Conservation (phyloP, 1,139 yeast species). For the Scheffersomyces lignicola region DNA sequence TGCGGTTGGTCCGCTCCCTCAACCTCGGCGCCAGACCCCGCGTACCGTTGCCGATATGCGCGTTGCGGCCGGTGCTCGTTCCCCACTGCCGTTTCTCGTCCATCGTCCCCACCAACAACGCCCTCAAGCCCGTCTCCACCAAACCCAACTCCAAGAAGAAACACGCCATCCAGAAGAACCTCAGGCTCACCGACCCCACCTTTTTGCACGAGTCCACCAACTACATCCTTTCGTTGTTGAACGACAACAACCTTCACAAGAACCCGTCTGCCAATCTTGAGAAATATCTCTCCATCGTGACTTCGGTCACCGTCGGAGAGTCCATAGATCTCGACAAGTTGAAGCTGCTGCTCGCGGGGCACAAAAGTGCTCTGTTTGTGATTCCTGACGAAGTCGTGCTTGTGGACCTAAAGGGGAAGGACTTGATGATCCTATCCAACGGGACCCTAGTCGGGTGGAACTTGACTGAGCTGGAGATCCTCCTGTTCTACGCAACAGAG, state of each 20-base stretch:
- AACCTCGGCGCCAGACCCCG: no score
- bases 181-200: slow-evolving; percentile 26
- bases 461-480: slow-evolving; percentile 50
- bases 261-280: slow-evolving; percentile 23
- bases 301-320: slow-evolving; percentile 72
- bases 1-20: no score
- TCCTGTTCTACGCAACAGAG: slow-evolving; percentile 44
- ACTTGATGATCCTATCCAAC: slow-evolving; percentile 63
- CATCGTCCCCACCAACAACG: neutral
- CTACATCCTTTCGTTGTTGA: slow-evolving; percentile 28
- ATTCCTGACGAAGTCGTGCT: slow-evolving; percentile 73
- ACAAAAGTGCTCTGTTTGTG: slow-evolving; percentile 37
- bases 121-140: neutral
- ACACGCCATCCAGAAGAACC: slow-evolving; percentile 23
- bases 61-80: no score
- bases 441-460: slow-evolving; percentile 89
- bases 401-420: slow-evolving; percentile 31
- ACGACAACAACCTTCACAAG: slow-evolving; percentile 18
- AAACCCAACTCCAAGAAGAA: slow-evolving; percentile 18
- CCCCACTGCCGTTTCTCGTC: no score
- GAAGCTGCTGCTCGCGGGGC: slow-evolving; percentile 27
- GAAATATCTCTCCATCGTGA: slow-evolving; percentile 34
- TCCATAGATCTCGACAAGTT: slow-evolving; percentile 55
- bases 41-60: no score
- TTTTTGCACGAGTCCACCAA: slow-evolving; percentile 21